Evolutionary conservation across 352 stramenopile genomes (phyloP).

Genomic region (Phytophthora ohioensis): DNA sequence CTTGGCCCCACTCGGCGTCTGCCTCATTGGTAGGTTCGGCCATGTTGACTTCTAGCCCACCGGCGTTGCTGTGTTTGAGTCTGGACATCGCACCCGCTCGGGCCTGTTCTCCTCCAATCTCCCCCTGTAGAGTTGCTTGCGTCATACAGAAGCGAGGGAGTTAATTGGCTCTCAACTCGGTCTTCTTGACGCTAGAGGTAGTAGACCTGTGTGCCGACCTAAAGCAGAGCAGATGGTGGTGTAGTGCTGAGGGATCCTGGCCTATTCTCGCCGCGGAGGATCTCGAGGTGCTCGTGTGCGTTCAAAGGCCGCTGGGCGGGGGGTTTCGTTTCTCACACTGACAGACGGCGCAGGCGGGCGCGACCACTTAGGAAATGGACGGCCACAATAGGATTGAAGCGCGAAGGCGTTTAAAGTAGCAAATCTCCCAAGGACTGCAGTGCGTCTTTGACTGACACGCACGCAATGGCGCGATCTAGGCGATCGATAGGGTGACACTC

Average conservation of each 20-base stretch:
- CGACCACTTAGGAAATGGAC: constrained; percentile 29
- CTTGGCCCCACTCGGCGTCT: constrained; percentile 58
- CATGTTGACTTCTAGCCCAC: constrained; percentile 36
- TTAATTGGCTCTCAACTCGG: constrained; percentile 1
- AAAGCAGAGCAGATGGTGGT: constrained; percentile 8
- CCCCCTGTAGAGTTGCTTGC: constrained; percentile 30
- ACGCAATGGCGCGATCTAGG: background rate
- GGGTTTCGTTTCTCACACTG: constrained; percentile 39
- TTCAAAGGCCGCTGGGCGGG: constrained; percentile 21
- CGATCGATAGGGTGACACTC: background rate
- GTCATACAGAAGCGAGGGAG: constrained; percentile 36
- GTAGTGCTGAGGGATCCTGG: constrained; percentile 4
- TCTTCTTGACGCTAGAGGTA: constrained; percentile 3
- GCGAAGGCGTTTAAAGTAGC: constrained; percentile 5
- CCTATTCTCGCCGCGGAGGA: constrained; percentile 31
- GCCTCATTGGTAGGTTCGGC: constrained; percentile 32
- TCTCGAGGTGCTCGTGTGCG: constrained; percentile 24
- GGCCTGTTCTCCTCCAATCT: constrained; percentile 22
- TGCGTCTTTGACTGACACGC: background rate
- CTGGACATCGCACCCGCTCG: constrained; percentile 17
- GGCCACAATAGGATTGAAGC: constrained; percentile 12
- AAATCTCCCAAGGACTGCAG: constrained; percentile 15
- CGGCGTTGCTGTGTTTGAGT: constrained; percentile 31
- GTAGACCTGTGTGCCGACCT: background rate
- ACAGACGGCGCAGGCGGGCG: constrained; percentile 16